Conservation (phyloP, 2,329 filamentous ascomycete genomes). For the Calcarisporium arbuscula region DNA sequence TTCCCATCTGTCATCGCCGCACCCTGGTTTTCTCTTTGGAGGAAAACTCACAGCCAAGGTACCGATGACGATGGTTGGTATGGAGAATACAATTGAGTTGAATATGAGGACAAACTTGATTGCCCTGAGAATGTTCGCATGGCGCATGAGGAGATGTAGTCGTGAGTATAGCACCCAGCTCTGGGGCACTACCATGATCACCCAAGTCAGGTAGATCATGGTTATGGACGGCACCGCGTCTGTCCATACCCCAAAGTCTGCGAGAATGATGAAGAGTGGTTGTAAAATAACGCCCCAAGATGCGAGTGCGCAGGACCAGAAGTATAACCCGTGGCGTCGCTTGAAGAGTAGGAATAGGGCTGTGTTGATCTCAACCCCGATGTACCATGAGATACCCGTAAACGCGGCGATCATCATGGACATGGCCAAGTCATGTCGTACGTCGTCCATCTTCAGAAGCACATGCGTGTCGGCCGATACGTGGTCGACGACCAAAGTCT, state of each 20-base stretch:
- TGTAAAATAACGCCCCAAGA: conserved; percentile 25
- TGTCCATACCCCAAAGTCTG: conserved; percentile 18
- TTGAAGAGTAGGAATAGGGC: conserved; percentile 24
- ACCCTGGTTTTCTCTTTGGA: no score
- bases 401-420: conserved; percentile 31
- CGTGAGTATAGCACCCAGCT: conserved; percentile 54
- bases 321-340: conserved; percentile 22
- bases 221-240: conserved; percentile 10
- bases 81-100: conserved; percentile 45
- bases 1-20: no score
- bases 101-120: conserved; percentile 50
- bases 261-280: conserved; percentile 37
- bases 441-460: conserved; percentile 9
- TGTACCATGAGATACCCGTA: conserved; percentile 26
- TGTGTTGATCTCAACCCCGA: conserved; percentile 21
- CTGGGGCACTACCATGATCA: conserved; percentile 50
- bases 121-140: conserved; percentile 37
- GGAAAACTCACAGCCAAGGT: conserved; percentile 40
- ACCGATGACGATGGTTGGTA: conserved; percentile 46
- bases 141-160: conserved; percentile 49
- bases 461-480: no score
- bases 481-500: no score
- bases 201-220: conserved; percentile 17
- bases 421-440: conserved; percentile 15
- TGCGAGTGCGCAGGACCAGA: conserved; percentile 24